phyloP scores from a whole-genome alignment of 2,329 filamentous ascomycete genomes.

The Aspergillus sp. region DNA sequence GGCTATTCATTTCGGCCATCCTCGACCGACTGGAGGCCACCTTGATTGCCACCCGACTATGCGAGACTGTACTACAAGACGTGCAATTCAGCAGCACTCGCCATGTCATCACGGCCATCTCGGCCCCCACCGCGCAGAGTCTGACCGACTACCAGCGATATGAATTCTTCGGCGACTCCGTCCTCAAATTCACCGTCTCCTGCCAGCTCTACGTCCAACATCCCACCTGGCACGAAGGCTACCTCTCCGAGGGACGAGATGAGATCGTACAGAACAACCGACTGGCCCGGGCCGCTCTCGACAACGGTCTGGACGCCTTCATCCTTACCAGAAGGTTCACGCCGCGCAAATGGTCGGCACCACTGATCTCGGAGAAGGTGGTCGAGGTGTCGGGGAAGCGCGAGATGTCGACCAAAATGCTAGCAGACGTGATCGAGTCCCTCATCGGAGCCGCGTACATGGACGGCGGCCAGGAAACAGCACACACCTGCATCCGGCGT shows the following conservation, averaged over 20 bases:
- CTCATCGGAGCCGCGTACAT: slow-evolving; percentile 74
- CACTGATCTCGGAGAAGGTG: slow-evolving; percentile 51
- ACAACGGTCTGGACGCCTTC: slow-evolving; percentile 67
- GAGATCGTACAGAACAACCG: slow-evolving; percentile 71
- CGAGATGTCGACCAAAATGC: slow-evolving; percentile 68
- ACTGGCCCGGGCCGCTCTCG: slow-evolving; percentile 64
- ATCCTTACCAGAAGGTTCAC: slow-evolving; percentile 70
- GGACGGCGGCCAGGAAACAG: slow-evolving; percentile 65
- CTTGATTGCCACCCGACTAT: slow-evolving; percentile 63
- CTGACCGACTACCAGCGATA: slow-evolving; percentile 73
- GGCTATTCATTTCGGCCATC: slow-evolving; percentile 69
- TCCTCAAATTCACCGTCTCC: slow-evolving; percentile 73
- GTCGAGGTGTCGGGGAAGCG: slow-evolving; percentile 26
- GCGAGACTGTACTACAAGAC: slow-evolving; percentile 52
- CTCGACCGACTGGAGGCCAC: slow-evolving; percentile 66
- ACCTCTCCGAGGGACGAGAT: slow-evolving; percentile 67
- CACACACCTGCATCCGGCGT: slow-evolving; percentile 61
- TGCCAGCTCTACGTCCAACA: slow-evolving; percentile 63
- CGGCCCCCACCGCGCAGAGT: slow-evolving; percentile 60
- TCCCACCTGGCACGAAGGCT: slow-evolving; percentile 71
- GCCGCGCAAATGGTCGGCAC: slow-evolving; percentile 68
- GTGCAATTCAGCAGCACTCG: slow-evolving; percentile 55
- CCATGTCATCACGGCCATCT: slow-evolving; percentile 68
- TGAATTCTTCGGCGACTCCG: slow-evolving; percentile 82
- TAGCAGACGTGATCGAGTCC: slow-evolving; percentile 86